Base-by-base conservation (phyloP, 176 grass and related monocot species). In the Oryza punctata region DNA sequence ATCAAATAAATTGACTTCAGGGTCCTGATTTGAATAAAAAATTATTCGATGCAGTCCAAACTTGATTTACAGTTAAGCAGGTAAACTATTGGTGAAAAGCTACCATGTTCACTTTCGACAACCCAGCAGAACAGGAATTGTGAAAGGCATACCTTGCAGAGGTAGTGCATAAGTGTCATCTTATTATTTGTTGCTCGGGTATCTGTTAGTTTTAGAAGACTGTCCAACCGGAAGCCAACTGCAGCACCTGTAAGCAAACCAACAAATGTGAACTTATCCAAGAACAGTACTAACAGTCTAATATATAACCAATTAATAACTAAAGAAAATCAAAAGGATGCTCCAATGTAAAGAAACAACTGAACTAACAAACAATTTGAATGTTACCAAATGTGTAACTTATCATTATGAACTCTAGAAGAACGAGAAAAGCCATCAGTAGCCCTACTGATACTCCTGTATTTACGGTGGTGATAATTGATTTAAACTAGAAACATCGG, bases 181-280 rank as follows among this genome's bases (percentile, higher is more conserved):
- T 98, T 98, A 89, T 83, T 98, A 88, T 98, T 95, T 78, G 96
- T 98, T 84, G 93, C 96, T 76, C 96, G 91, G 85, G 96, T 98
- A 88, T 98, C 96, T 88, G 89, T 95, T 91, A 98, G 96, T 89
- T 98, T 98, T 90, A 93, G 79, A 87, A 98, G 91, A 85, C 96
- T 98, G 60, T 98, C 93, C 83, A 98, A 82, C 15, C 96, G 92
- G 84, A 98, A 98, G 33, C 96, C 96, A 87, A 98, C 82, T 0
- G 96, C 96, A 81, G 93, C 84, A 70, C 96, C 96, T 98, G 82
- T 79, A 91, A 72, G 43, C 45, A 88, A 68, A 80, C 76, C 72
- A 65, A 87, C 12, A 79, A 28, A 73, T 78, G 26, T 86, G 61
- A 86, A 82, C 28, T 71, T 61, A 24, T 14, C 61, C 4, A 21